Percentiles rank a stretch among this genome's conserved stretches.
phyloP scores from a whole-genome alignment of 2,329 filamentous ascomycete species.

The Aspergillus uvarum region DNA sequence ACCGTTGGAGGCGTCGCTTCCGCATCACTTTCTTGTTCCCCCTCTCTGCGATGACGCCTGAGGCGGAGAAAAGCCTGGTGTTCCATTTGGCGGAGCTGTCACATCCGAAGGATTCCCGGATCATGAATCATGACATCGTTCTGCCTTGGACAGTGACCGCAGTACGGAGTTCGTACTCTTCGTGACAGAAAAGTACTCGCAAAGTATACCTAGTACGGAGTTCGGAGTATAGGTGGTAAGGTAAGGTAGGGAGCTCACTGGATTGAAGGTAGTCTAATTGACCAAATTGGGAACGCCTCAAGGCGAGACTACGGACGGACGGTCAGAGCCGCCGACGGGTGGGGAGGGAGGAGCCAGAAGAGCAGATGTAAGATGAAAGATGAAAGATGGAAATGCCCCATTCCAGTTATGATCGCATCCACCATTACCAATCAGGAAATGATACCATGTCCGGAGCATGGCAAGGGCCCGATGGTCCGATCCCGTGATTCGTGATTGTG shows the following conservation, averaged over 20 bases:
- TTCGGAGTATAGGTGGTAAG: not conserved
- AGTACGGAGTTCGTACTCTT: too few relatives aligned
- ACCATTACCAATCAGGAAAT: too few relatives aligned
- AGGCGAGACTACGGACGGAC: not conserved
- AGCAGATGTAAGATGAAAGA: too few relatives aligned
- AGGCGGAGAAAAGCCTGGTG: not conserved
- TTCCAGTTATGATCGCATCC: not conserved
- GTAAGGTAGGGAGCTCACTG: too few relatives aligned
- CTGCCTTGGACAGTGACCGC: not conserved
- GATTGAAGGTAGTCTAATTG: not conserved
- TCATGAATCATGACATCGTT: not conserved
- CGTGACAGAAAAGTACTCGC: too few relatives aligned
- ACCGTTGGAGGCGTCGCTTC: not conserved
- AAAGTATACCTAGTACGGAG: slow-evolving; percentile 2
- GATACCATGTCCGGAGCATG: not conserved
- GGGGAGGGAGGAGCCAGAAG: too few relatives aligned
- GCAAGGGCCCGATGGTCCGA: slow-evolving; percentile 8
- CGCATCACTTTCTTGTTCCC: not conserved
- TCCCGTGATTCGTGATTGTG: slow-evolving; percentile 5
- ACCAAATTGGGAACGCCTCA: not conserved
- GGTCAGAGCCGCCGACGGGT: not conserved
- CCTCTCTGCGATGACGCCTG: not conserved
- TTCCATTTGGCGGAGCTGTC: not conserved
- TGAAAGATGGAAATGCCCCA: too few relatives aligned
- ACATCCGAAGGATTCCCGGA: slow-evolving; percentile 5